A percentile compares a stretch with the other conserved stretches of the same genome.
phyloP scores from a whole-genome alignment of 495 filamentous ascomycete genomes.

The Massariosphaeria phaeospora region DNA sequence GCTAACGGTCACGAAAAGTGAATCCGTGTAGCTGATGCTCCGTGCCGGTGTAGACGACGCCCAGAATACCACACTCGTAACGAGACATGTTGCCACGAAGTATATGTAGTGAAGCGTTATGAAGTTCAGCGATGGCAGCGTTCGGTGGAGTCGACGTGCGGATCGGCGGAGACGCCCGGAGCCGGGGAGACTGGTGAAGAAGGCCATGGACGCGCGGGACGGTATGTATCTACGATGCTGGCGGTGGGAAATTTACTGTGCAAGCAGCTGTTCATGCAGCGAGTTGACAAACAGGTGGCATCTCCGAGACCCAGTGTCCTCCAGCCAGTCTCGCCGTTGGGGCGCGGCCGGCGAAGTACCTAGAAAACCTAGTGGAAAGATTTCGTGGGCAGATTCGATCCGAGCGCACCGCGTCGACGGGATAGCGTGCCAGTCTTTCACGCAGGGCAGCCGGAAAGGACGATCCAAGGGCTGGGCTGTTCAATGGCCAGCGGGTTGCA shows the following conservation, averaged over 20 bases:
- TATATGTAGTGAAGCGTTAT: constrained; percentile 75
- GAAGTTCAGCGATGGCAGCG: constrained; percentile 63
- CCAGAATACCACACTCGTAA: constrained; percentile 70
- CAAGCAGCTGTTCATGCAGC: background rate
- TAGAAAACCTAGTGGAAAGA: no score
- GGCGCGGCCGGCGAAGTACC: no score
- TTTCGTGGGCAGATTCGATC: no score
- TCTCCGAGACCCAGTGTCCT: no score
- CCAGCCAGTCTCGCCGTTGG: no score
- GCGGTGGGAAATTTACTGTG: no score
- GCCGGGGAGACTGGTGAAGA: background rate
- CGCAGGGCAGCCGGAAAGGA: no score
- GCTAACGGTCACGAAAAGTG: constrained; percentile 68
- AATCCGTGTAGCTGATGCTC: constrained; percentile 67
- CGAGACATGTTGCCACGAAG: constrained; percentile 62
- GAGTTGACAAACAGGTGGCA: no score
- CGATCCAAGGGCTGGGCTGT: no score
- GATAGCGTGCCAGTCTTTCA: no score
- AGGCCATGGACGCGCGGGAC: background rate
- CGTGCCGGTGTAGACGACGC: constrained; percentile 55
- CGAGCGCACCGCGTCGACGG: no score
- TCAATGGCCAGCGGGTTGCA: no score
- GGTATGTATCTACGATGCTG: background rate
- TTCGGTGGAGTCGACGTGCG: constrained; percentile 24
- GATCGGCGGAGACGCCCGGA: constrained; percentile 24